Evolutionary conservation across 1,284 basidiomycete species (phyloP).

Genomic region (Apiotrichum porosum): DNA sequence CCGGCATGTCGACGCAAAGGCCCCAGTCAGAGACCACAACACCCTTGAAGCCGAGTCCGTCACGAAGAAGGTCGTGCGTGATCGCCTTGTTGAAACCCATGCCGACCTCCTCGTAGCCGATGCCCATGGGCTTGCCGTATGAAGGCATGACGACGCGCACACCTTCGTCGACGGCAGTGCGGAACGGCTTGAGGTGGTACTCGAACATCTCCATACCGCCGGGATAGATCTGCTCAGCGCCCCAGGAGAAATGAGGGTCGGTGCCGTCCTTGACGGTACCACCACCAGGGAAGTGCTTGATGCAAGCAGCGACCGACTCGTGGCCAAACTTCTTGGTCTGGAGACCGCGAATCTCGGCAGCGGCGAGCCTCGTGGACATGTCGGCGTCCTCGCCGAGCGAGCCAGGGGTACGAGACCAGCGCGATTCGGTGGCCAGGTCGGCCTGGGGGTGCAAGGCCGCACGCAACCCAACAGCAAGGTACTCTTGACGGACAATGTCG

Average conservation of each 20-base stretch:
- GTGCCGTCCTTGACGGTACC: constrained; percentile 8
- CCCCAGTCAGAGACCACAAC: constrained; percentile 19
- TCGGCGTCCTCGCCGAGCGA: constrained; percentile 15
- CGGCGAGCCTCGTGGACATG: constrained; percentile 6
- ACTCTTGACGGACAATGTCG: constrained; percentile 17
- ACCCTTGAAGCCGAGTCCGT: constrained; percentile 10
- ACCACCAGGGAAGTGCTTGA: constrained; percentile 22
- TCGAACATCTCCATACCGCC: constrained; percentile 15
- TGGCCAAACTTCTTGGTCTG: constrained; percentile 2
- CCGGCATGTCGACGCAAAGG: constrained; percentile 2
- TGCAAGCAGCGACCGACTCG: constrained; percentile 10
- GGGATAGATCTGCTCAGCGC: constrained; percentile 14
- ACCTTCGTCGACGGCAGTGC: constrained; percentile 10
- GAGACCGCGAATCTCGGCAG: constrained; percentile 7
- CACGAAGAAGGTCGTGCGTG: constrained; percentile 3
- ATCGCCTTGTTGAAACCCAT: constrained; percentile 18
- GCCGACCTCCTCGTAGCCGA: constrained; percentile 12
- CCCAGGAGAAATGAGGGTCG: constrained; percentile 17
- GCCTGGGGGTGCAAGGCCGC: constrained; percentile 17
- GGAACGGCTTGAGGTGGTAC: constrained; percentile 19
- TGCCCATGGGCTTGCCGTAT: constrained; percentile 17
- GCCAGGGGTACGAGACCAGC: constrained; percentile 12
- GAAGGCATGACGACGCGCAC: constrained; percentile 14
- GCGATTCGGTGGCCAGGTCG: constrained; percentile 12
- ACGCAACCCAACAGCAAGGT: constrained; percentile 12